Conservation (phyloP, 129 eudicot genomes). For the Centella asiatica region DNA sequence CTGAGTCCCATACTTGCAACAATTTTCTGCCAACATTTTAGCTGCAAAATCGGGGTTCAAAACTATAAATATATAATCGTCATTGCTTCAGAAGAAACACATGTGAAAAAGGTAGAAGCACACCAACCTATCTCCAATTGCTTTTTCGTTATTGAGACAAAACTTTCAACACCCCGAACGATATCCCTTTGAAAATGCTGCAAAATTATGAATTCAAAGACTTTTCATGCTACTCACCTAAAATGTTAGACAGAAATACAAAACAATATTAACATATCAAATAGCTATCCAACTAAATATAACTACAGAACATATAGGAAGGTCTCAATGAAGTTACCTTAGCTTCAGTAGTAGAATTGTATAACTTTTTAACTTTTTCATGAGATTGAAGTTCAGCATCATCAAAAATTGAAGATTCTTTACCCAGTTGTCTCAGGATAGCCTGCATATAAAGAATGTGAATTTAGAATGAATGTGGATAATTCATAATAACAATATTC, state of each 20-base stretch:
- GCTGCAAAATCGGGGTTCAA: constrained; percentile 31
- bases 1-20: constrained; percentile 66
- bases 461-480: neutral
- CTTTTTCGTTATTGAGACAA: constrained; percentile 55
- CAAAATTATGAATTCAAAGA: constrained; percentile 12
- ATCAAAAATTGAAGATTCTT: constrained; percentile 50
- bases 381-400: constrained; percentile 50
- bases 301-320: neutral
- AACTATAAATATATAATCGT: constrained; percentile 6
- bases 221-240: constrained; percentile 10
- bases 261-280: constrained; percentile 11
- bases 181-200: constrained; percentile 97
- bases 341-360: constrained; percentile 72
- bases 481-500: neutral
- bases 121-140: constrained; percentile 70
- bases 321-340: constrained; percentile 45
- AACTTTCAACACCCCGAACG: constrained; percentile 75
- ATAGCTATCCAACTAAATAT: constrained; percentile 2
- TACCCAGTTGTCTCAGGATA: constrained; percentile 62
- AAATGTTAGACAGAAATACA: constrained; percentile 12
- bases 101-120: constrained; percentile 2
- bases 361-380: constrained; percentile 60
- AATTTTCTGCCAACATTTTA: constrained; percentile 76
- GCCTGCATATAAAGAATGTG: constrained; percentile 36
- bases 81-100: constrained; percentile 5